Conservation (phyloP, 257 asterid genomes). For the Solanum lignicaule region DNA sequence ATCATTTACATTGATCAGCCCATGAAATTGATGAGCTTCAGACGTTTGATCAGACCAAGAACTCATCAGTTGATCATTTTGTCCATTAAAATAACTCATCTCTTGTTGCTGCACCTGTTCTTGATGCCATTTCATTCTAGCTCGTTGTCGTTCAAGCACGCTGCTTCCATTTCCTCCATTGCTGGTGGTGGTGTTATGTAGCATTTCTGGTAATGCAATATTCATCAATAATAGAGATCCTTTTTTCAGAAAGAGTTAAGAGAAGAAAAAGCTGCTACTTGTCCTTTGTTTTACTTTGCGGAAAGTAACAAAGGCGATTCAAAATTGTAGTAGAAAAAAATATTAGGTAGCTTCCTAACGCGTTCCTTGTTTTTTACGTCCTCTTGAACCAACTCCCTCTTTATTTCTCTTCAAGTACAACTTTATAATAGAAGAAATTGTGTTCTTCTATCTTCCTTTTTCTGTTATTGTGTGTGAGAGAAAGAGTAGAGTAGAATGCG, state of each 20-base stretch:
- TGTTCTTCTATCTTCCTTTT: background rate
- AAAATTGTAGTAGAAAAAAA: slow-evolving; percentile 3
- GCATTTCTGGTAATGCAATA: slow-evolving; percentile 29
- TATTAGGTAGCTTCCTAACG: slow-evolving; percentile 23
- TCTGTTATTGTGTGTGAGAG: background rate
- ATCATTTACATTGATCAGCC: slow-evolving; percentile 16
- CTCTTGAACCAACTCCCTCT: slow-evolving; percentile 7
- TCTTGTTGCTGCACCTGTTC: slow-evolving; percentile 20
- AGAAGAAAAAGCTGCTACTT: background rate
- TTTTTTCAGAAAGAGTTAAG: background rate
- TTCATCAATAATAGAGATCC: slow-evolving; percentile 15
- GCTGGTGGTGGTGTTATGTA: slow-evolving; percentile 14
- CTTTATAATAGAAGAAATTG: background rate
- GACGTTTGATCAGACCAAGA: background rate
- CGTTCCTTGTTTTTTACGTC: slow-evolving; percentile 10
- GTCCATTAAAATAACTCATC: slow-evolving; percentile 13
- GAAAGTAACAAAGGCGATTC: slow-evolving; percentile 9
- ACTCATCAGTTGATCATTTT: slow-evolving; percentile 8
- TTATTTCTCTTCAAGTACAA: background rate
- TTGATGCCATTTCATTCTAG: slow-evolving; percentile 36
- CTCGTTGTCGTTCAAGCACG: slow-evolving; percentile 41
- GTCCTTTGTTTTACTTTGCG: background rate
- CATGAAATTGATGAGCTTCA: slow-evolving; percentile 15
- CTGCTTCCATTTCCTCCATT: slow-evolving; percentile 2
- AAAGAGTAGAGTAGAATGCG: background rate